Base-by-base conservation (phyloP, 2,329 filamentous ascomycete species). In the Monilinia fructicola region DNA sequence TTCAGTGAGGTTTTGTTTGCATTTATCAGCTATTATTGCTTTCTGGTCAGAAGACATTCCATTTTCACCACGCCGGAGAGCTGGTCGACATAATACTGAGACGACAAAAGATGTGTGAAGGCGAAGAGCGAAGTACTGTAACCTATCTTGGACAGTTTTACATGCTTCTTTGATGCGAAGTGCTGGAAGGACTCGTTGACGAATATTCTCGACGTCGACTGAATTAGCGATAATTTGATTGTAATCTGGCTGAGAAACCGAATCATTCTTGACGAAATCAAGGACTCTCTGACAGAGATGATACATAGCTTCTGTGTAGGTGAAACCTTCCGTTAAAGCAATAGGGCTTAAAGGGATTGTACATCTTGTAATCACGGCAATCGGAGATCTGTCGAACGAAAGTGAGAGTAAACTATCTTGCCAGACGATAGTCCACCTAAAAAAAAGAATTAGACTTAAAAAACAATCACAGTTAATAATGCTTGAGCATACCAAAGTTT, bases 291-390 rank as follows among this genome's bases (percentile, higher is more conserved):
- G 80, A 71, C 85, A 87, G 31, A 89, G 82, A 69, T 85, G 82
- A 71, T 88, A 88, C 85, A 89, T 88, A 67, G 84, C 85, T 73
- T 89, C 86, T 9, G 87, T 80, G 71, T 89, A 89, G 2, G 82
- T 82, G 70, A 83, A 82, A 35, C 84, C 83, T 40, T 83, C 82
- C 3, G 78, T 78, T 0, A 61, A 81, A 72, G 5, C 86, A 82
- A 59, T 87, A 83, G 10, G 83, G 78, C 70, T 84, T 84, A 72
- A 82, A 81, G 44, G 85, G 80, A 67, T 85, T 83, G 72, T 65
- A 54, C 73, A 76, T 64, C 73, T 66, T 16, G 73, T 75, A 67
- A 74, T 76, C 12, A 71, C 85, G 28, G 87, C 88, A 81, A 88
- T 87, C 2, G 87, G 86, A 7, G 83, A 82, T n/a, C 87, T 80